These are phyloP conservation scores for Blastocystis sp. DNA, from an alignment of 352 stramenopile genomes.

Conservation along the genomic window DNA sequence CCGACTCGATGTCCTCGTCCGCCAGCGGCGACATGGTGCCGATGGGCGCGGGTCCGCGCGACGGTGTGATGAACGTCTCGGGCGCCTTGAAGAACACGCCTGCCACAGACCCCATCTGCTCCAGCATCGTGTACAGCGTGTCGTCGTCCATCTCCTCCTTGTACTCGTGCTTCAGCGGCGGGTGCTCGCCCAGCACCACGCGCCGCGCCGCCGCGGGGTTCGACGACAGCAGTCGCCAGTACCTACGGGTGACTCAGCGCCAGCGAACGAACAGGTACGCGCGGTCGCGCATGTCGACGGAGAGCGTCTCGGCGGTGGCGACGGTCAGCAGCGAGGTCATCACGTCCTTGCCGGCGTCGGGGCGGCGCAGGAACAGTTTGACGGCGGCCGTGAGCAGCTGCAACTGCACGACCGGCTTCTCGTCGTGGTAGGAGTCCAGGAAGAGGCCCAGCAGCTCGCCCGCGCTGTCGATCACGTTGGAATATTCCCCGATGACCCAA, in stretches of 20 bases:
- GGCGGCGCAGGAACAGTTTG: constrained; percentile 96
- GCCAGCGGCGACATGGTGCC: constrained; percentile 34
- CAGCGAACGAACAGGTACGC: constrained; percentile 83
- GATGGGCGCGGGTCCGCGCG: constrained; percentile 70
- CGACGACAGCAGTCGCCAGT: constrained; percentile 94
- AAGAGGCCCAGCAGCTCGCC: constrained; percentile 97
- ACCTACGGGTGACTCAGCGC: constrained; percentile 78
- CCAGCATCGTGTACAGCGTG: constrained; percentile 88
- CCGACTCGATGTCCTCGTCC: constrained; percentile 9
- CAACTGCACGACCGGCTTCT: constrained; percentile 83
- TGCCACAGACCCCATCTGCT: constrained; percentile 92
- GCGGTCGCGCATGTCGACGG: constrained; percentile 93
- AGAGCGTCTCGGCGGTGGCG: constrained; percentile 94
- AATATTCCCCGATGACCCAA: constrained; percentile 97
- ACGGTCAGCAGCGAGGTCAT: constrained; percentile 93
- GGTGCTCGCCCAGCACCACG: constrained; percentile 94
- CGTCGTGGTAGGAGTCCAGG: constrained; percentile 95
- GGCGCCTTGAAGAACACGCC: constrained; percentile 96
- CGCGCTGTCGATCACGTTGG: constrained; percentile 96
- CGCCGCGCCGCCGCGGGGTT: constrained; percentile 94
- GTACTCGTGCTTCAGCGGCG: constrained; percentile 82
- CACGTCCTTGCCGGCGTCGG: constrained; percentile 82
- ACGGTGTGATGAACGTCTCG: constrained; percentile 81
- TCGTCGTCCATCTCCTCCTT: constrained; percentile 80
- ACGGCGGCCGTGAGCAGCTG: constrained; percentile 95